Percentiles rank a stretch among this genome's conserved stretches.
Conservation (phyloP, 441 rosid species). For the Euphorbia corollata region DNA sequence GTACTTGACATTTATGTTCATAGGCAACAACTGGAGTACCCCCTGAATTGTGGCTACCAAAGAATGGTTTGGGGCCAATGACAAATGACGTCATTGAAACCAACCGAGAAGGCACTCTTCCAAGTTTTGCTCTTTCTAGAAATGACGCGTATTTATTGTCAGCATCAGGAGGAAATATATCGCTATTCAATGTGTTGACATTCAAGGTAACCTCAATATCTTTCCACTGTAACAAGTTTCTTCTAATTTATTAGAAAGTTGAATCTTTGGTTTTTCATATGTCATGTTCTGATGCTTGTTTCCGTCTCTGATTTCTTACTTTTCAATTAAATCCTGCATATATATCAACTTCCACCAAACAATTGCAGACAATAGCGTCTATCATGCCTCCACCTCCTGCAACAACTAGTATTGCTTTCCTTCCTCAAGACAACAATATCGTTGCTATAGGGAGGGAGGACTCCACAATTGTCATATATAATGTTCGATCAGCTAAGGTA, state of each 20-base stretch:
- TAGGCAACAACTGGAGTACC: constrained; percentile 41
- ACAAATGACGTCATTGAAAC: constrained; percentile 35
- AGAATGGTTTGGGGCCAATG: constrained; percentile 30
- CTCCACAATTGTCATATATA: constrained; percentile 40
- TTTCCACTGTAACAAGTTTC: constrained; percentile 3
- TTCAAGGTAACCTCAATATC: constrained; percentile 37
- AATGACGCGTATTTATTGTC: constrained; percentile 56
- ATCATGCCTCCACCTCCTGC: constrained; percentile 55
- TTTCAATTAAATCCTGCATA: too few species aligned
- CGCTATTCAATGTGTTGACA: constrained; percentile 53
- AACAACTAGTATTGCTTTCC: constrained; percentile 50
- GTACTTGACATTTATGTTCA: constrained; percentile 2
- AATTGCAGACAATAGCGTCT: constrained; percentile 34
- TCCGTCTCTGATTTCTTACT: too few species aligned
- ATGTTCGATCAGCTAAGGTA: constrained; percentile 46
- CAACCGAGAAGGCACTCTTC: constrained; percentile 36
- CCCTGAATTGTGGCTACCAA: constrained; percentile 44
- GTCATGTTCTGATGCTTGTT: too few species aligned
- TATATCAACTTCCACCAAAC: too few species aligned
- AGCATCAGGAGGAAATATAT: constrained; percentile 55
- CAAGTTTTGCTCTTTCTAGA: constrained; percentile 54
- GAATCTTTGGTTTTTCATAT: not conserved
- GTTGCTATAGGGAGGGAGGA: constrained; percentile 58
- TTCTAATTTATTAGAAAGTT: not conserved
- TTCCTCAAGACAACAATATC: constrained; percentile 59